Evolutionary conservation across 805 yeast genomes (phyloP), one percentile per base, ranked within the genome.

Genomic region (Metschnikowia picachoensis): DNA sequence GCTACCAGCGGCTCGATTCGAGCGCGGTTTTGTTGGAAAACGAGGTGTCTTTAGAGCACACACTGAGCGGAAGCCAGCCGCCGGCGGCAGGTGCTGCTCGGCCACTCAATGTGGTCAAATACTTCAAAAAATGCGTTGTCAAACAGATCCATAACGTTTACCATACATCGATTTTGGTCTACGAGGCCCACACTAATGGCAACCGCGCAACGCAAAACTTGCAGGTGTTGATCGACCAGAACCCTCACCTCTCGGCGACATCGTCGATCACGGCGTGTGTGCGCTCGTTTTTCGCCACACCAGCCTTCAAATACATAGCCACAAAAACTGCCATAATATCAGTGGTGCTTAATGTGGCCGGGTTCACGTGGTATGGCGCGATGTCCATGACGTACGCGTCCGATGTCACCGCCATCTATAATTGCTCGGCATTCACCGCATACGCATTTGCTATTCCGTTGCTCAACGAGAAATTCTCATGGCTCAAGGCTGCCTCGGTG

Each of bases 361-460:
- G 95, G 1, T 70, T 78, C 15, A 79, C 95, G 2, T 88, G 96
- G 96, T 89, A 87, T 60, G 76, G 86, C 14, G 85, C 96, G 10
- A 87, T 89, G 81, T 74, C 82, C 29, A 66, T 86, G 59, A 82
- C 95, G 0, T 85, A 90, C 28, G 88, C 95, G 0, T 75, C 88
- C 3, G 96, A 89, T 58, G 85, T 89, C 32, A 89, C 96, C 2
- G 96, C 96, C 3, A 88, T 88, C 49, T 89, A 88, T 67, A 88
- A 89, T 67, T 87, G 94, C 61, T 83, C 92, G 13, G 95, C 96
- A 0, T 89, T 89, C 62, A 84, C 91, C 4, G 96, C 96, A 0
- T 83, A 89, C 59, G 78, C 87, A 13, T 88, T 89, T 65, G 88
- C 95, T 3, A 82, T 89, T 27, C 87, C 90, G 1, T 64, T 89